phyloP scores from a whole-genome alignment of 2,329 filamentous ascomycete species.

The Xylaria multiplex region DNA sequence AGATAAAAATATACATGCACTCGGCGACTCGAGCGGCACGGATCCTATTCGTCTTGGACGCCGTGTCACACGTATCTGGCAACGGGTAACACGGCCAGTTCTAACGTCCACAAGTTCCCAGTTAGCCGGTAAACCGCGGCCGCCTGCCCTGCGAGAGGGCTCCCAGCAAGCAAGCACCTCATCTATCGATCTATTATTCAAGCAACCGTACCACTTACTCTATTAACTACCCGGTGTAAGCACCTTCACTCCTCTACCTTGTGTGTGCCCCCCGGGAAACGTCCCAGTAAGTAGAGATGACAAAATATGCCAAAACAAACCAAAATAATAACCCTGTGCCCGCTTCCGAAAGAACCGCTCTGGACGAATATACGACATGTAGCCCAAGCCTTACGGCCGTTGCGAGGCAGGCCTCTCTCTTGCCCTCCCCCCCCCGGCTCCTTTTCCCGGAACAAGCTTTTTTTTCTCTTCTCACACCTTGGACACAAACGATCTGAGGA shows the following conservation, averaged over 20 bases:
- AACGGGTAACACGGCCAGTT: slow-evolving; percentile 9
- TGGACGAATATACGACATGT: neutral
- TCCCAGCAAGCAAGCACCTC: slow-evolving; percentile 7
- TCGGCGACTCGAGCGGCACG: slow-evolving; percentile 2
- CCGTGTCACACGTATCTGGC: slow-evolving; percentile 29
- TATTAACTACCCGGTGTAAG: neutral
- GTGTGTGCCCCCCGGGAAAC: neutral
- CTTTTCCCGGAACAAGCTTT: slow-evolving; percentile 8
- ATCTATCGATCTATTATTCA: slow-evolving; percentile 7
- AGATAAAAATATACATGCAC: slow-evolving; percentile 23
- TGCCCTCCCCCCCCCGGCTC: too few species aligned
- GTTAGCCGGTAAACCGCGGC: slow-evolving; percentile 20
- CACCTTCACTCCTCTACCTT: neutral
- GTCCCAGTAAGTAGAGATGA: neutral
- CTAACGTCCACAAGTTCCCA: slow-evolving; percentile 20
- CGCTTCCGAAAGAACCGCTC: neutral
- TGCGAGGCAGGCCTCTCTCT: slow-evolving; percentile 15
- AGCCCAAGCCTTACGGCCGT: slow-evolving; percentile 35
- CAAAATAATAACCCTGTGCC: too few species aligned
- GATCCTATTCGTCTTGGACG: slow-evolving; percentile 21
- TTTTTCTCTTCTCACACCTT: neutral
- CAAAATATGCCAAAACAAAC: neutral
- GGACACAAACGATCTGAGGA: slow-evolving; percentile 19
- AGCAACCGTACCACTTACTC: neutral
- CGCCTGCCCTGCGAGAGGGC: slow-evolving; percentile 22